These are phyloP conservation scores for Saccharomycopsis hybrid DNA, from an alignment of 1,139 yeast genomes.

Conservation along the genomic window DNA sequence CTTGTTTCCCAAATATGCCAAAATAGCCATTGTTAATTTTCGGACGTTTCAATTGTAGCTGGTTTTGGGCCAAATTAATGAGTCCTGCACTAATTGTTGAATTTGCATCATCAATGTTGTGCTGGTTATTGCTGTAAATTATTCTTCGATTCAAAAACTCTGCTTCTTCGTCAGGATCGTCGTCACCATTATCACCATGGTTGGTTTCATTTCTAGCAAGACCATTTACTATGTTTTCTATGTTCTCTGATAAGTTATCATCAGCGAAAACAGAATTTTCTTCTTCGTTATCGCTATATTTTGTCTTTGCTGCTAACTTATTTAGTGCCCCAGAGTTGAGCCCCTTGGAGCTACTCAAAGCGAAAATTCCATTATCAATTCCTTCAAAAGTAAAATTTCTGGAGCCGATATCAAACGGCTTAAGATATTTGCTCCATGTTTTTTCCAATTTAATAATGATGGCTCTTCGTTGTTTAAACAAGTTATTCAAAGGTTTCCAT, in stretches of 20 bases:
- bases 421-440: slow-evolving; percentile 71
- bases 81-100: slow-evolving; percentile 23
- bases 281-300: not conserved
- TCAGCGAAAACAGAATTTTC: not conserved
- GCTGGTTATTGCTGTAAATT: slow-evolving; percentile 11
- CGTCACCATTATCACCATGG: not conserved
- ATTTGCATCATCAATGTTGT: slow-evolving; percentile 18
- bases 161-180: slow-evolving; percentile 12
- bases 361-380: slow-evolving; percentile 16
- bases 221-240: slow-evolving; percentile 5
- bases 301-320: not conserved
- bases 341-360: slow-evolving; percentile 1
- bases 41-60: slow-evolving; percentile 43
- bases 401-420: slow-evolving; percentile 26
- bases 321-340: not conserved
- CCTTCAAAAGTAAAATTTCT: slow-evolving; percentile 14
- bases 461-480: slow-evolving; percentile 53
- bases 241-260: slow-evolving; percentile 3
- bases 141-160: slow-evolving; percentile 10
- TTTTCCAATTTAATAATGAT: slow-evolving; percentile 56
- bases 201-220: not conserved
- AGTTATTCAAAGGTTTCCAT: slow-evolving; percentile 66
- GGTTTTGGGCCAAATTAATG: slow-evolving; percentile 22
- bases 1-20: slow-evolving; percentile 48
- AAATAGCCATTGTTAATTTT: slow-evolving; percentile 42